Base-by-base conservation (phyloP, 1,284 basidiomycete species). In the Mrakiaceae sp. region DNA sequence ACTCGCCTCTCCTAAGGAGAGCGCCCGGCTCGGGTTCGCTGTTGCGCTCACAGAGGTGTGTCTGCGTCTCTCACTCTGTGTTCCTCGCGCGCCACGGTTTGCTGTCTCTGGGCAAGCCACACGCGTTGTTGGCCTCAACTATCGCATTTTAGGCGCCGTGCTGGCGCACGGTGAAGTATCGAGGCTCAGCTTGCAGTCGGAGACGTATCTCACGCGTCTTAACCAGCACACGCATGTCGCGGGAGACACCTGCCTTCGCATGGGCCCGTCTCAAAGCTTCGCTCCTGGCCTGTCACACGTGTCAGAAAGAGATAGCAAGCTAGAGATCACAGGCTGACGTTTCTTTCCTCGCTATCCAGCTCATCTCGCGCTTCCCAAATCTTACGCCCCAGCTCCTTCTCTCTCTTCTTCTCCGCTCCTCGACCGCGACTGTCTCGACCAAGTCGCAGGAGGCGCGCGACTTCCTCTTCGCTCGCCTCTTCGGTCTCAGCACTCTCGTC, bases 21-120 rank as follows among this genome's bases (percentile, higher is more conserved):
- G 89, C 76, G 93, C 91, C 73, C 79, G 95, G 69, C 78, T 96
- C 48, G 95, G 95, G 11, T 98, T 98, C 74, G 90, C 94, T 7
- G 94, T 98, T 54, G 91, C 93, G 16, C 79, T 98, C 69, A 93
- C 95, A 1, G 94, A 97, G 81, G 92, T 93, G 72, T 69, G 84
- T 79, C 12, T 8, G 4, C 43, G 16, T 46, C 42, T 47, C 5
- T 44, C 27, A n/a, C 3, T 39, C 8, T 16, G 6, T 6, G 9
- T 6, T 14, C 10, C 10, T 4, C 47, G 44, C 39, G 5, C 5
- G 10, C n/a, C 10, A n/a, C 27, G 44, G 44, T n/a, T 42, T 4
- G 10, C 16, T 16, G 12, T 59, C 11, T 49, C 46, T 16, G 12
- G 39, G 16, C 27, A 27, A 27, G 27, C 27, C 27, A 27, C 27